Conservation (phyloP, 73 alveolate genomes). For the Paramecium biaurelia region DNA sequence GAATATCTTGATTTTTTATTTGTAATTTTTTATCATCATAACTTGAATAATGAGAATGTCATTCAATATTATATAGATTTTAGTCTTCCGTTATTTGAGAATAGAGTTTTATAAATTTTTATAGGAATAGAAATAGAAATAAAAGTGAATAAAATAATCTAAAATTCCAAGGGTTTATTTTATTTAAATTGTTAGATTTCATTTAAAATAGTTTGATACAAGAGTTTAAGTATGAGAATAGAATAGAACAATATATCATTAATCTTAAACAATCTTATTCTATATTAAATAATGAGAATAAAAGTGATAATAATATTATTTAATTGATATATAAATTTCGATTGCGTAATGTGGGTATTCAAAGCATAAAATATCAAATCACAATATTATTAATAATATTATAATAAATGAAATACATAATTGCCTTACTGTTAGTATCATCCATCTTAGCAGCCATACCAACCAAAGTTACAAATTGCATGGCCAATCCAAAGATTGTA, state of each 20-base stretch:
- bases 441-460: neutral
- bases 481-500: neutral
- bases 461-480: conserved; percentile 11
- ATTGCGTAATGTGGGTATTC: conserved; percentile 39
- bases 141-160: too few species aligned
- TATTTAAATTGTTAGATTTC: neutral
- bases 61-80: too few species aligned
- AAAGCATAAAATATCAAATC: neutral
- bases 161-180: too few species aligned
- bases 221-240: too few species aligned
- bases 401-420: neutral
- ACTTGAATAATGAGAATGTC: neutral
- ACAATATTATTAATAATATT: neutral
- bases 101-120: too few species aligned
- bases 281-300: too few species aligned
- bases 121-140: too few species aligned
- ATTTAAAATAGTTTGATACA: too few species aligned
- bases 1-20: neutral
- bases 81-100: too few species aligned
- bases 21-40: neutral
- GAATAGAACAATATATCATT: too few species aligned
- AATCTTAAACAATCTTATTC: neutral
- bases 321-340: neutral
- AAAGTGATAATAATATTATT: neutral
- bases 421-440: neutral